Evolutionary conservation across 169 alveolate genomes (phyloP).

Genomic region (Eimeria sp.): DNA sequence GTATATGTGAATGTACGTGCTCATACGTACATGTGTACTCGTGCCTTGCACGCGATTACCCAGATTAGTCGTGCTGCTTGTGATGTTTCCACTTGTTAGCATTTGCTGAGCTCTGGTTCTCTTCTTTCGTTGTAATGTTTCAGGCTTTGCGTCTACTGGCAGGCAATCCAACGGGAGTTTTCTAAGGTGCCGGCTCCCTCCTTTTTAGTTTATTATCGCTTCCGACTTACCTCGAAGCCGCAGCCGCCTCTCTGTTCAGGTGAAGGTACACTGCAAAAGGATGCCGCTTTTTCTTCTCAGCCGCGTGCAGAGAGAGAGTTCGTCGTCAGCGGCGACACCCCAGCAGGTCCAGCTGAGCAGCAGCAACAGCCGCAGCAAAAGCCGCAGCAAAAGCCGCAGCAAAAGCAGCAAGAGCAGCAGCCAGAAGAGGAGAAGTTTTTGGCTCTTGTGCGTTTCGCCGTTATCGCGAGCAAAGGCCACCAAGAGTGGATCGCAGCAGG

Average conservation of each 20-base stretch:
- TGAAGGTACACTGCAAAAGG: not conserved
- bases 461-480: conserved; percentile 58
- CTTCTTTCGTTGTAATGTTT: not conserved
- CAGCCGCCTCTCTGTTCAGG: conserved; percentile 4
- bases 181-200: conserved; percentile 71
- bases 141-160: conserved; percentile 80
- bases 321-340: not conserved
- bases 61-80: too few species aligned
- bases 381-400: not conserved
- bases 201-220: conserved; percentile 64
- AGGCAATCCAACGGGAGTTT: conserved; percentile 70
- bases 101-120: not conserved
- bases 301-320: not conserved
- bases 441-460: conserved; percentile 42
- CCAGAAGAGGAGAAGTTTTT: not conserved
- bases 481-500: conserved; percentile 58
- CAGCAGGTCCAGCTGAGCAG: not conserved
- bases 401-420: not conserved
- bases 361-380: not conserved
- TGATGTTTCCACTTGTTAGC: too few species aligned
- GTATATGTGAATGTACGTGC: too few species aligned
- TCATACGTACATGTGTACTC: too few species aligned
- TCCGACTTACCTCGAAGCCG: conserved; percentile 22
- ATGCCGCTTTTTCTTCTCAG: not conserved
- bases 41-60: too few species aligned